These are phyloP conservation scores for Teunomyces aglyptinius DNA, from an alignment of 805 yeast species.

Conservation along the genomic window DNA sequence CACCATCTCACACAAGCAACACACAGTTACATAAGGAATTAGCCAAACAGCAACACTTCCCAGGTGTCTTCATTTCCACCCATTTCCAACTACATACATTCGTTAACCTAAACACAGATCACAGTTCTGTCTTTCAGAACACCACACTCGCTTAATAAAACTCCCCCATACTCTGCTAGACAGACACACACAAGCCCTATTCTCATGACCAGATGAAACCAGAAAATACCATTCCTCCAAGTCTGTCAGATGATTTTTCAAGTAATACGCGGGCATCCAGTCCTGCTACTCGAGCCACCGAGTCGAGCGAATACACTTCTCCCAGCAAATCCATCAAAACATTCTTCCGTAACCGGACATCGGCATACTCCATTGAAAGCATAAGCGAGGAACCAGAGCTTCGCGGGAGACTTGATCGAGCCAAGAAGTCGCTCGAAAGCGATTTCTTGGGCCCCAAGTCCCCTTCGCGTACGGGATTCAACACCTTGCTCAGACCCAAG, in stretches of 20 bases:
- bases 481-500: constrained; percentile 18
- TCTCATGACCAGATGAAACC: constrained; percentile 4
- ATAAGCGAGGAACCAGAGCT: constrained; percentile 20
- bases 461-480: constrained; percentile 7
- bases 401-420: neutral
- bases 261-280: constrained; percentile 1
- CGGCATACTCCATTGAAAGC: constrained; percentile 24
- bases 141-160: neutral
- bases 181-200: neutral
- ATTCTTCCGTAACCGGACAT: constrained; percentile 22
- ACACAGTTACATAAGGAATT: no score
- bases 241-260: constrained; percentile 1
- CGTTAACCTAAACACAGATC: neutral
- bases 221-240: constrained; percentile 1
- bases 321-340: constrained; percentile 26
- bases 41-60: no score
- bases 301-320: constrained; percentile 16
- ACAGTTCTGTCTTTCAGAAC: neutral
- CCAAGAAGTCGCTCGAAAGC: constrained; percentile 7
- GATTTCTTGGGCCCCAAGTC: constrained; percentile 6
- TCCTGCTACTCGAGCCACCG: constrained; percentile 2
- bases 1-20: no score
- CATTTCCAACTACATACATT: constrained; percentile 1
- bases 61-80: no score
- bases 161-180: neutral